A percentile compares a stretch with the other conserved stretches of the same genome.
phyloP scores from a whole-genome alignment of 352 stramenopile genomes.

The Phytophthora syringae region DNA sequence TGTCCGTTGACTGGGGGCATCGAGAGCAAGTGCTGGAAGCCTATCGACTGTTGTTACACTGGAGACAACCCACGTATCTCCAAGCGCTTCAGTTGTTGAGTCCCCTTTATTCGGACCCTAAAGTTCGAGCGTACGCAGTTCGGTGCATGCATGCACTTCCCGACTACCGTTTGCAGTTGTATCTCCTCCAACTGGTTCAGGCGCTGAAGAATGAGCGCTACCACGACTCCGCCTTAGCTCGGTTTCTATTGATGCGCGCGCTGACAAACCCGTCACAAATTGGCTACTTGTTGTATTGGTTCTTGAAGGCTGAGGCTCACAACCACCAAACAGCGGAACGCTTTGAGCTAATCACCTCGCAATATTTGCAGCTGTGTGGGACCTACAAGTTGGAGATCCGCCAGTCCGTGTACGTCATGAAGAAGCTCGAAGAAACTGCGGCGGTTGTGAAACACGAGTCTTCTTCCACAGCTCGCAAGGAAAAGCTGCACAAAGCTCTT shows the following conservation, averaged over 20 bases:
- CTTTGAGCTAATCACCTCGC: conserved; percentile 70
- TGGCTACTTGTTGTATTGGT: conserved; percentile 87
- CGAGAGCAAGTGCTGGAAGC: conserved; percentile 79
- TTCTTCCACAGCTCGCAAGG: conserved; percentile 42
- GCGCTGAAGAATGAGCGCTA: conserved; percentile 87
- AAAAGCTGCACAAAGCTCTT: conserved; percentile 70
- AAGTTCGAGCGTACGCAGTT: conserved; percentile 93
- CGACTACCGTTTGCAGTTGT: conserved; percentile 89
- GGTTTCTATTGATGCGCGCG: conserved; percentile 79
- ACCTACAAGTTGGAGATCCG: conserved; percentile 89
- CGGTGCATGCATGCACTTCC: conserved; percentile 87
- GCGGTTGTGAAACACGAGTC: conserved; percentile 62
- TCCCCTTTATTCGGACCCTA: conserved; percentile 87
- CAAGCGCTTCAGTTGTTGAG: conserved; percentile 90
- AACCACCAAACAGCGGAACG: conserved; percentile 62
- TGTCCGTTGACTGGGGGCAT: conserved; percentile 87
- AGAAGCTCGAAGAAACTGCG: conserved; percentile 86
- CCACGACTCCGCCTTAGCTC: conserved; percentile 80
- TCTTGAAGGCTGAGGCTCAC: conserved; percentile 75
- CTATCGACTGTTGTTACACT: conserved; percentile 80
- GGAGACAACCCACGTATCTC: conserved; percentile 80
- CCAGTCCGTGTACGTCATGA: conserved; percentile 93
- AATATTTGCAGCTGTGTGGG: conserved; percentile 91
- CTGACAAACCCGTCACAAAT: conserved; percentile 81
- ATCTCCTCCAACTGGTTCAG: conserved; percentile 88